Evolutionary conservation across 352 stramenopile genomes (phyloP), one percentile per base, ranked within the genome.

Genomic region (Aphanomyces astaci): DNA sequence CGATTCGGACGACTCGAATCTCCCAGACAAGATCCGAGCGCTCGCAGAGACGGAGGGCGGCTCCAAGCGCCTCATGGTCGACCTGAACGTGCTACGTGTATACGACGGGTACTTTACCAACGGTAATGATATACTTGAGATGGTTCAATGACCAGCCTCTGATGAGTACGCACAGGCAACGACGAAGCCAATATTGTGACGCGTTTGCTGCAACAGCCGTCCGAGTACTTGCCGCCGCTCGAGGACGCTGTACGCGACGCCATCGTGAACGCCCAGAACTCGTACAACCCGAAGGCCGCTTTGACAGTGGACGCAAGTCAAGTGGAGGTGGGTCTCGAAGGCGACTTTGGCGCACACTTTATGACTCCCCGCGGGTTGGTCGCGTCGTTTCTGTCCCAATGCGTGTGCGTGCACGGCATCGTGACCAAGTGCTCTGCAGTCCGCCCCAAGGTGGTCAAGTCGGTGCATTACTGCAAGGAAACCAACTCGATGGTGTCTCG

Each of bases 351-450:
- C 11, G 79, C 89, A 59, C 78, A 94, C 70, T 89, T 98, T 46
- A 86, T 98, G 17, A 97, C 87, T 70, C 97, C 97, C n/a, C 87
- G 97, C 39, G 86, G 88, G 0, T 80, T 99, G 28, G 82, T 93
- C 7, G 93, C 93, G 9, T 85, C 77, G 4, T 94, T 94, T 36
- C 75, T 99, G 10, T 92, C 91, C 9, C 87, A 97, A 62, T 87
- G 99, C 67, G 96, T 99, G 43, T 99, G 96, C 71, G 95, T 99
- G 0, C 96, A 99, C 73, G 97, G 98, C 15, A 99, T 99, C 65
- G 96, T 99, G 25, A 99, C 97, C 17, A 99, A 99, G 79, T 96
- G 92, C 83, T 97, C 96, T 11, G 82, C 92, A 2, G 93, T 99
- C 64, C 94, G 97, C 59, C 97, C 98, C 11, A 99, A 99, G 80